Percentiles rank a stretch among this genome's conserved stretches.
These are phyloP conservation scores for Cyclocybe aegerita DNA, from an alignment of 768 basidiomycete genomes.

Conservation along the genomic window DNA sequence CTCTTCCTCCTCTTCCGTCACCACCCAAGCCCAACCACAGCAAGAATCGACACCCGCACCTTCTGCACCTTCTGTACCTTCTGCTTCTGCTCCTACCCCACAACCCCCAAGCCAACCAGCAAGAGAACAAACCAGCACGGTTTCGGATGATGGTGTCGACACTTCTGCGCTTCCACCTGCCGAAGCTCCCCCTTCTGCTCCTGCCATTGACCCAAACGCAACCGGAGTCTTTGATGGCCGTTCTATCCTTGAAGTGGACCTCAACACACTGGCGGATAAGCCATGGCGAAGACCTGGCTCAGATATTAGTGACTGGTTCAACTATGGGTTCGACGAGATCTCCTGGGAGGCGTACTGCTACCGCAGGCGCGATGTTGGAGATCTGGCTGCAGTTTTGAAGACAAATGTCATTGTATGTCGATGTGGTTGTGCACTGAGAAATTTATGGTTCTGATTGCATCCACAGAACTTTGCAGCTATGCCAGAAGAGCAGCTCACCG, in stretches of 20 bases:
- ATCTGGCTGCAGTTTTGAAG: slow-evolving; percentile 77
- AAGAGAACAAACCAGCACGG: slow-evolving; percentile 10
- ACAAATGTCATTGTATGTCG: slow-evolving; percentile 75
- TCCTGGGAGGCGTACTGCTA: slow-evolving; percentile 94
- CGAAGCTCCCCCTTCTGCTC: slow-evolving; percentile 76
- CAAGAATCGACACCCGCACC: neutral
- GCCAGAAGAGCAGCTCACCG: slow-evolving; percentile 77
- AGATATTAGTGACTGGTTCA: slow-evolving; percentile 97
- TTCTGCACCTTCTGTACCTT: too few relatives aligned
- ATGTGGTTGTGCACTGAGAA: neutral
- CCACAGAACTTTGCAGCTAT: slow-evolving; percentile 76
- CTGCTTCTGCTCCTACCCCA: neutral
- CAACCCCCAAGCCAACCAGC: slow-evolving; percentile 4
- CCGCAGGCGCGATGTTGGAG: slow-evolving; percentile 77
- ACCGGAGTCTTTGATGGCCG: slow-evolving; percentile 71
- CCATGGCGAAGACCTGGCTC: slow-evolving; percentile 91
- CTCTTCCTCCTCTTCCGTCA: slow-evolving; percentile 12
- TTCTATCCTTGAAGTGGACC: slow-evolving; percentile 83
- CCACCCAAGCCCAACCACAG: slow-evolving; percentile 17
- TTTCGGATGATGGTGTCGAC: slow-evolving; percentile 56
- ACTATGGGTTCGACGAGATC: slow-evolving; percentile 97
- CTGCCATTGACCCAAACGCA: slow-evolving; percentile 66
- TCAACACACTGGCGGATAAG: slow-evolving; percentile 74
- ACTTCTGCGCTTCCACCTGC: slow-evolving; percentile 64
- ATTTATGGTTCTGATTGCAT: slow-evolving; percentile 8